These are phyloP conservation scores for Pyrenochaeta sp. DNA, from an alignment of 2,329 filamentous ascomycete species.

Conservation along the genomic window DNA sequence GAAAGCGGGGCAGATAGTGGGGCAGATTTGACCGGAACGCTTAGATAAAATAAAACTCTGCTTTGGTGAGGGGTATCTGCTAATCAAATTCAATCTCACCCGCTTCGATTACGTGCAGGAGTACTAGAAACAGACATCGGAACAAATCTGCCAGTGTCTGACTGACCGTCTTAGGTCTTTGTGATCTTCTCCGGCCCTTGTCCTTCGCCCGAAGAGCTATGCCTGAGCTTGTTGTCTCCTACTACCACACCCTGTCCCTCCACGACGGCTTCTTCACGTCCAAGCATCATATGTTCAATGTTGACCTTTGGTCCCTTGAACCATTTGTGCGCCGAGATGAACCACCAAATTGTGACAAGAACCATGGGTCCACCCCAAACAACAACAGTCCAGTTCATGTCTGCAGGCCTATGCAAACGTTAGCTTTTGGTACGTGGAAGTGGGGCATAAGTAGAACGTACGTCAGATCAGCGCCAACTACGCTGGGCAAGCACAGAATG, in stretches of 20 bases:
- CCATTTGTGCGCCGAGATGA: slow-evolving; percentile 70
- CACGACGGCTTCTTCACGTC: slow-evolving; percentile 47
- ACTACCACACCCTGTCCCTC: slow-evolving; percentile 40
- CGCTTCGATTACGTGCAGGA: background rate
- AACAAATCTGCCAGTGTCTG: background rate
- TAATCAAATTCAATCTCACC: too few relatives aligned
- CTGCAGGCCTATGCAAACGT: slow-evolving; percentile 44
- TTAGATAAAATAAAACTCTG: too few relatives aligned
- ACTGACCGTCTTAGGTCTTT: slow-evolving; percentile 1
- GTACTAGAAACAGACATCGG: background rate
- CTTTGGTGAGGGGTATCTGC: too few relatives aligned
- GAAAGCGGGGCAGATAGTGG: too few relatives aligned
- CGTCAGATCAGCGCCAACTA: slow-evolving; percentile 63
- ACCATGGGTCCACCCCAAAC: slow-evolving; percentile 72
- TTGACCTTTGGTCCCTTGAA: slow-evolving; percentile 76
- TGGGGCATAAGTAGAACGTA: slow-evolving; percentile 29
- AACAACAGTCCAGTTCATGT: slow-evolving; percentile 74
- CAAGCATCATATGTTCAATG: slow-evolving; percentile 63
- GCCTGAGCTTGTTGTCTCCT: slow-evolving; percentile 11
- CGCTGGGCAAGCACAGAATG: slow-evolving; percentile 69
- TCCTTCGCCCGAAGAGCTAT: slow-evolving; percentile 7
- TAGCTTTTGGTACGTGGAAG: slow-evolving; percentile 7
- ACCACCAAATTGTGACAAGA: slow-evolving; percentile 67
- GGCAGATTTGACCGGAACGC: too few relatives aligned
- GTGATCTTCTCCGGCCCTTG: slow-evolving; percentile 4